Evolutionary conservation across 148 eudicot genomes (phyloP).

Genomic region (Tetragonia tetragonoides): DNA sequence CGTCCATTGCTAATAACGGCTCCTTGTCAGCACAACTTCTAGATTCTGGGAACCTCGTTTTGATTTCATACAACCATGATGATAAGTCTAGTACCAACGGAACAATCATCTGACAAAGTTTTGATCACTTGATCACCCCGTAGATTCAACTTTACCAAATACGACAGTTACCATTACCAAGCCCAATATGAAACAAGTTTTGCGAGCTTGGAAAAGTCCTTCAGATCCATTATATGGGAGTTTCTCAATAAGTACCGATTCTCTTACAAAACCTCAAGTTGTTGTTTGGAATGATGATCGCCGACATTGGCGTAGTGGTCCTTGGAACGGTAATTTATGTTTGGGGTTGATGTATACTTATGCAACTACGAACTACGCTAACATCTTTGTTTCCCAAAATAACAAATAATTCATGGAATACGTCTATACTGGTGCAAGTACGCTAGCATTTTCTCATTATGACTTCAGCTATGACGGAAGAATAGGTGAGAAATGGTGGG

Average conservation of each 20-base stretch:
- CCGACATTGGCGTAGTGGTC: constrained; percentile 36
- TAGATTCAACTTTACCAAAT: constrained; percentile 16
- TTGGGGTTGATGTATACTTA: constrained; percentile 30
- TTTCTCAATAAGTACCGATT: constrained; percentile 30
- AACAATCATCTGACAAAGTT: constrained; percentile 32
- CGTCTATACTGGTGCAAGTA: constrained; percentile 27
- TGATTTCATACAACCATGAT: neutral
- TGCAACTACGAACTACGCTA: constrained; percentile 28
- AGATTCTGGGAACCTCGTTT: constrained; percentile 31
- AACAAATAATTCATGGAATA: constrained; percentile 6
- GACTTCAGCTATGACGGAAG: constrained; percentile 26
- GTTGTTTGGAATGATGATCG: constrained; percentile 29
- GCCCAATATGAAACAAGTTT: too few relatives aligned
- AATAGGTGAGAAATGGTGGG: constrained; percentile 33
- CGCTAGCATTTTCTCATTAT: constrained; percentile 20
- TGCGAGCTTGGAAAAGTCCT: constrained; percentile 20
- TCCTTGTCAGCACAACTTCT: constrained; percentile 24
- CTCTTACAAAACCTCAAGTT: constrained; percentile 25
- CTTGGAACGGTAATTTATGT: constrained; percentile 38
- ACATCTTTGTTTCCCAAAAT: constrained; percentile 21
- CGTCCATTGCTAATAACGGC: neutral
- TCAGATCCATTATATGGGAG: constrained; percentile 34
- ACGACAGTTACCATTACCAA: too few relatives aligned
- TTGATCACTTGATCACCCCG: constrained; percentile 35
- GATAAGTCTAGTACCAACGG: neutral